Conservation (phyloP, 2,329 filamentous ascomycete genomes). For the Claviceps purpurea region DNA sequence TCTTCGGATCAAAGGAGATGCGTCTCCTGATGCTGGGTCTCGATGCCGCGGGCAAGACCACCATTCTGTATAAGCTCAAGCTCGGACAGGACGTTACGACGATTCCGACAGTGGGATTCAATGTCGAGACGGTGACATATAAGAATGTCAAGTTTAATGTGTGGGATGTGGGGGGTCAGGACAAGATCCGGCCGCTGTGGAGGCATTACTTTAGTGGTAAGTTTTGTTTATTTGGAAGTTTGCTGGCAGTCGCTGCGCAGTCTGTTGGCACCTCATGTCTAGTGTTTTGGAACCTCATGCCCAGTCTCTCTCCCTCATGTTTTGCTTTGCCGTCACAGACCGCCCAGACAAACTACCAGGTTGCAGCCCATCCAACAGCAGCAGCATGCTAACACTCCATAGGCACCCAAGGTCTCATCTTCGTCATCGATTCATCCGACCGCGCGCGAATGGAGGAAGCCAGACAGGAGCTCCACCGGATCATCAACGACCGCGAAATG, state of each 20-base stretch:
- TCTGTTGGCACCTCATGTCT: too few species aligned
- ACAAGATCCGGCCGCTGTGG: conserved; percentile 99
- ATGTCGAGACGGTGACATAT: conserved; percentile 99
- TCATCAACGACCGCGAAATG: conserved; percentile 98
- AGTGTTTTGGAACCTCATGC: too few species aligned
- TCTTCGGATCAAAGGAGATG: conserved; percentile 99
- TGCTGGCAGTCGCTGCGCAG: too few species aligned
- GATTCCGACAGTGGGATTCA: conserved; percentile 99
- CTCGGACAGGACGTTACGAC: conserved; percentile 98
- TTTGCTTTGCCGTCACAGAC: too few species aligned
- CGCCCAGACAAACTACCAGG: too few species aligned
- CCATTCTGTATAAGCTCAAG: conserved; percentile 99
- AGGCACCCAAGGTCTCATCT: conserved; percentile 99
- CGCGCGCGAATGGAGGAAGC: conserved; percentile 83
- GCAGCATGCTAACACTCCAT: conserved; percentile 17
- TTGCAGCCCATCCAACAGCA: too few species aligned
- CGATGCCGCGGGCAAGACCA: conserved; percentile 99
- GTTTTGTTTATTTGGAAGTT: conserved; percentile 11
- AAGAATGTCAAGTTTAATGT: conserved; percentile 99
- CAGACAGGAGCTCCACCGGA: conserved; percentile 97
- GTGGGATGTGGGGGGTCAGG: conserved; percentile 99
- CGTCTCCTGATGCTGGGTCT: conserved; percentile 99
- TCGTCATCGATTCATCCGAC: conserved; percentile 98
- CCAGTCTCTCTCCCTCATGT: too few species aligned
- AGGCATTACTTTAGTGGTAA: conserved; percentile 90